phyloP scores from a whole-genome alignment of 768 basidiomycete species.

The Ramaria sp. region DNA sequence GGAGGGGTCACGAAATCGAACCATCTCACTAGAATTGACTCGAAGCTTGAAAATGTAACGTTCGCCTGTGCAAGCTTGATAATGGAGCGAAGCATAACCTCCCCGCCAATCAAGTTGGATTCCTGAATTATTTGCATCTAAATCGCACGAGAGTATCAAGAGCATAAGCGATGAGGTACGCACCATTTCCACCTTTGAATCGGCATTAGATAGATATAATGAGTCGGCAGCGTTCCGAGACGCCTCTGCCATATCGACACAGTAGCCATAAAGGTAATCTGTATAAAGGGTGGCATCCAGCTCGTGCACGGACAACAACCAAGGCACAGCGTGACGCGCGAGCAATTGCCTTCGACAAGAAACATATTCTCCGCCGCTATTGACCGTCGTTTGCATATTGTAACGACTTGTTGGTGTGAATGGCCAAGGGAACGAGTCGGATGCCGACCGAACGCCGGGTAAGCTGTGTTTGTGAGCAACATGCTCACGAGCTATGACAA shows the following conservation, averaged over 20 bases:
- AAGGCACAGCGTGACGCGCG: constrained; percentile 46
- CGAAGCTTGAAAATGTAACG: constrained; percentile 46
- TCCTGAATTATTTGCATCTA: background rate
- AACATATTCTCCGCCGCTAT: constrained; percentile 46
- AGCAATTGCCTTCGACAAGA: constrained; percentile 45
- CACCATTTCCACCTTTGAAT: background rate
- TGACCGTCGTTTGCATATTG: background rate
- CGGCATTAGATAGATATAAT: background rate
- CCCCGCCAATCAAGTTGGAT: background rate
- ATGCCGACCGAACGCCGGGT: constrained; percentile 50
- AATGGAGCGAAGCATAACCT: constrained; percentile 33
- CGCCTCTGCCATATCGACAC: constrained; percentile 32
- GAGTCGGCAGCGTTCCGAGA: background rate
- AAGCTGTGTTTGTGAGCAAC: constrained; percentile 44
- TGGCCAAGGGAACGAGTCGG: constrained; percentile 48
- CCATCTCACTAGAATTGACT: constrained; percentile 51
- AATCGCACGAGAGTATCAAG: background rate
- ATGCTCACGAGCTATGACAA: constrained; percentile 57
- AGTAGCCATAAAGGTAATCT: constrained; percentile 41
- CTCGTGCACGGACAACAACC: constrained; percentile 62
- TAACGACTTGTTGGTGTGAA: constrained; percentile 28
- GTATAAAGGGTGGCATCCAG: constrained; percentile 46
- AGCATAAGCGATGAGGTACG: background rate
- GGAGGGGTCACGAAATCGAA: constrained; percentile 33
- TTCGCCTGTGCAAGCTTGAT: constrained; percentile 42